phyloP scores from a whole-genome alignment of 805 yeast species.

The Kodamaea sagamina region DNA sequence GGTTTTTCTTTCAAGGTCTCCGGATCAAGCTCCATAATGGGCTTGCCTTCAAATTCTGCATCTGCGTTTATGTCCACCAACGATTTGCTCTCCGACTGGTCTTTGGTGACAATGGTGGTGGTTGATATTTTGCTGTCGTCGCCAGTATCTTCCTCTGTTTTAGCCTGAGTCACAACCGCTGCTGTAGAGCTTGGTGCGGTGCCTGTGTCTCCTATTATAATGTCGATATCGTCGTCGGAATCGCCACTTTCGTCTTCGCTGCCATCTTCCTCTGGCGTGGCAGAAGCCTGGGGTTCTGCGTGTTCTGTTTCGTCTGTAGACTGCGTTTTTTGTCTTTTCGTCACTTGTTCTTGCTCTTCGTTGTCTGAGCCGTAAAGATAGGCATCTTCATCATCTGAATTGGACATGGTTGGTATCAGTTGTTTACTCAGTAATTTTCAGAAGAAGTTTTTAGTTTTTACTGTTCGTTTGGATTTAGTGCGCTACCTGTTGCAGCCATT shows the following conservation, averaged over 20 bases:
- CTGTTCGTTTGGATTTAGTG: too few species aligned
- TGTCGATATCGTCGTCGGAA: conserved; percentile 74
- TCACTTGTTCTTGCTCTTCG: conserved; percentile 25
- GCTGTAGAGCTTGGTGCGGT: conserved; percentile 23
- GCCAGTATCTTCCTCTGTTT: conserved; percentile 17
- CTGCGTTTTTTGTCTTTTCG: conserved; percentile 36
- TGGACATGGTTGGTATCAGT: conserved; percentile 13
- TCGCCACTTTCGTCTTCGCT: conserved; percentile 38
- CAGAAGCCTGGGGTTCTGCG: conserved; percentile 13
- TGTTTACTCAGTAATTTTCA: too few species aligned
- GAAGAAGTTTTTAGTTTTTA: too few species aligned
- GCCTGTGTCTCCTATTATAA: conserved; percentile 58
- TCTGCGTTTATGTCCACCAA: conserved; percentile 68
- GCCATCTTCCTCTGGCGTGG: conserved; percentile 22
- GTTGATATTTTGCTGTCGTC: conserved; percentile 30
- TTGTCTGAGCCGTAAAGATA: conserved; percentile 63
- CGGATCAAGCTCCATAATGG: conserved; percentile 76
- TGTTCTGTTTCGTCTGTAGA: conserved; percentile 9
- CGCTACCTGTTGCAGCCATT: neutral
- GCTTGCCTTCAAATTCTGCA: conserved; percentile 76
- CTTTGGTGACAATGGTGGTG: conserved; percentile 38
- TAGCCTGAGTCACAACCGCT: conserved; percentile 27
- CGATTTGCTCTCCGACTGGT: conserved; percentile 38
- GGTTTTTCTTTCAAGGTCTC: conserved; percentile 91
- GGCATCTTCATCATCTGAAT: conserved; percentile 65